phyloP scores from a whole-genome alignment of 1,284 basidiomycete genomes.

The Inonotus obliquus region DNA sequence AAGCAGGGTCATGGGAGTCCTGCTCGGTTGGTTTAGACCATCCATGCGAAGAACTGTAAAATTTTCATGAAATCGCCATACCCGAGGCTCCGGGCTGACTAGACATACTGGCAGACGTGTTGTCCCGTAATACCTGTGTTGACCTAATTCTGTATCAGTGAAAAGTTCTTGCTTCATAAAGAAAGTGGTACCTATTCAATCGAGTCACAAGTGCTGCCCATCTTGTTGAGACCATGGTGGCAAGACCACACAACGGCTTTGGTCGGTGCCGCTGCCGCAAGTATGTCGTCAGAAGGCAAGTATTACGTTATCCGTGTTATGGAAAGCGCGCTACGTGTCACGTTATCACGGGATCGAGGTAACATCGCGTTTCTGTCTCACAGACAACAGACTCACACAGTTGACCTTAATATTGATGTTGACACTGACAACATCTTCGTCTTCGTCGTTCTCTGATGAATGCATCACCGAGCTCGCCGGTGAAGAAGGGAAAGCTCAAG shows the following conservation, averaged over 20 bases:
- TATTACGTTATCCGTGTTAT: not conserved
- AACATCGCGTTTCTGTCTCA: conserved; percentile 7
- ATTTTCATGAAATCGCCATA: not conserved
- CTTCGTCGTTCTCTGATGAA: conserved; percentile 1
- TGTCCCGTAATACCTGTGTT: conserved; percentile 8
- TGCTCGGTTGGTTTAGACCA: conserved; percentile 56
- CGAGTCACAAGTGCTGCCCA: conserved; percentile 14
- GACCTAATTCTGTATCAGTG: conserved; percentile 3
- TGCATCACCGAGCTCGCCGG: conserved; percentile 7
- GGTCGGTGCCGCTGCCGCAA: not conserved
- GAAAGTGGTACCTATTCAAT: conserved; percentile 4
- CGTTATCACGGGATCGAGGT: conserved; percentile 1
- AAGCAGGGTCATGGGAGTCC: conserved; percentile 56
- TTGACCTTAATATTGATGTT: not conserved
- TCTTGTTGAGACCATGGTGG: conserved; percentile 13
- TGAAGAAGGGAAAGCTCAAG: conserved; percentile 44
- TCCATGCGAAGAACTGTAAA: conserved; percentile 64
- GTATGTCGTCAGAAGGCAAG: not conserved
- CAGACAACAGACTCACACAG: not conserved
- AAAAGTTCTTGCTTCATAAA: not conserved
- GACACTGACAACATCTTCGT: not conserved
- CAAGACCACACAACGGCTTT: not conserved
- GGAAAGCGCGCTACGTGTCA: not conserved
- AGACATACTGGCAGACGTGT: conserved; percentile 11
- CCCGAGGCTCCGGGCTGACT: not conserved